Evolutionary conservation across 108 stramenopile genomes (phyloP).

Genomic region (Bacterosira constricta): DNA sequence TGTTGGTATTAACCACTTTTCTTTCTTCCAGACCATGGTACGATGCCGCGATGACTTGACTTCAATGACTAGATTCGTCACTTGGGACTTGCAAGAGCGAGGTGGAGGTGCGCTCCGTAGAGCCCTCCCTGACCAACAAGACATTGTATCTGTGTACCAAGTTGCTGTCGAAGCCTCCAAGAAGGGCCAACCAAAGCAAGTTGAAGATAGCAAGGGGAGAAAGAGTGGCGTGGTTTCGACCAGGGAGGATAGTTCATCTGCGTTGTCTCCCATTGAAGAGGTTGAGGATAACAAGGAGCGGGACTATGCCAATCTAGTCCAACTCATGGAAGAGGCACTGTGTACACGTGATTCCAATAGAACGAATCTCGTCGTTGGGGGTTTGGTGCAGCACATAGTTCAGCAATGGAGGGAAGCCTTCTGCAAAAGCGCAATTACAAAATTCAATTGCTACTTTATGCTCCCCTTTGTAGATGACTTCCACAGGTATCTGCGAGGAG

Average conservation of each 20-base stretch:
- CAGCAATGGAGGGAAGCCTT: slow-evolving; percentile 86
- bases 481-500: slow-evolving; percentile 74
- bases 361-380: slow-evolving; percentile 83
- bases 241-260: slow-evolving; percentile 41
- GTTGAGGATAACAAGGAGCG: slow-evolving; percentile 61
- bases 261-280: slow-evolving; percentile 45
- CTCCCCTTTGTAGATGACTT: slow-evolving; percentile 92
- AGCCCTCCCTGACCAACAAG: slow-evolving; percentile 79
- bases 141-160: slow-evolving; percentile 73
- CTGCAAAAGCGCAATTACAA: slow-evolving; percentile 82
- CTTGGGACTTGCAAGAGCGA: slow-evolving; percentile 93
- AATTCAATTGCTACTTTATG: slow-evolving; percentile 95
- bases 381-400: slow-evolving; percentile 91
- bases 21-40: slow-evolving; percentile 48
- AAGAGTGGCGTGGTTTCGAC: slow-evolving; percentile 44
- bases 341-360: slow-evolving; percentile 78
- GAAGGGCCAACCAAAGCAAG: slow-evolving; percentile 41
- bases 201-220: slow-evolving; percentile 45
- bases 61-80: slow-evolving; percentile 90
- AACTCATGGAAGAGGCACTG: slow-evolving; percentile 89
- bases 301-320: slow-evolving; percentile 78
- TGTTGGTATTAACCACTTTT: neutral
- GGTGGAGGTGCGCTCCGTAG: slow-evolving; percentile 79
- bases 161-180: slow-evolving; percentile 64
- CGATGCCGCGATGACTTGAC: slow-evolving; percentile 88